These are phyloP conservation scores for Gleditsia sinensis DNA, from an alignment of 306 rosid genomes.

Conservation along the genomic window DNA sequence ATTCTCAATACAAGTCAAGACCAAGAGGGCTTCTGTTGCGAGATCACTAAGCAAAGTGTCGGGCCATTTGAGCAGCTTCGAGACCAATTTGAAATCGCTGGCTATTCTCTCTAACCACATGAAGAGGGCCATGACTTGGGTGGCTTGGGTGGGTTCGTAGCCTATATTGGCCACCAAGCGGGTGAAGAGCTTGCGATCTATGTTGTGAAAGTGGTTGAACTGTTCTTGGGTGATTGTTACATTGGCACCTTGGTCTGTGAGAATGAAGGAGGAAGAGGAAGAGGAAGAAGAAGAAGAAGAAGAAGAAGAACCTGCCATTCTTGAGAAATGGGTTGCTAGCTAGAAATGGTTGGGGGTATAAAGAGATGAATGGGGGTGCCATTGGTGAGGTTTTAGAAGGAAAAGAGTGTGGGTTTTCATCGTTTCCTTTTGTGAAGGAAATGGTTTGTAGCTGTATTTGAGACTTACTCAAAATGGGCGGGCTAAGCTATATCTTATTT, in stretches of 20 bases:
- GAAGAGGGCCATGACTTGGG: constrained; percentile 59
- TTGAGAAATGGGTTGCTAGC: background rate
- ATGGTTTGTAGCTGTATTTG: background rate
- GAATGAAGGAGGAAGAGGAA: background rate
- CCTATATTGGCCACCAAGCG: constrained; percentile 43
- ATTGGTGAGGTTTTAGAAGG: background rate
- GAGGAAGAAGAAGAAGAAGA: background rate
- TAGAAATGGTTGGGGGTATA: background rate
- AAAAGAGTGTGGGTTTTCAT: background rate
- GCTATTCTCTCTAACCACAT: constrained; percentile 57
- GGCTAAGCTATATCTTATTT: background rate
- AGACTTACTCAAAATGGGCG: background rate
- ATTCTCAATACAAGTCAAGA: constrained; percentile 44
- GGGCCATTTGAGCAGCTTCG: constrained; percentile 40
- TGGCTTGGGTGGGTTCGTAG: constrained; percentile 47
- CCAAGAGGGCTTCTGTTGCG: constrained; percentile 43
- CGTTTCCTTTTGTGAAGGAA: background rate
- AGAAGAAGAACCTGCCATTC: constrained; percentile 19
- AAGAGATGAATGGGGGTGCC: background rate
- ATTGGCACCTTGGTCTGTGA: background rate
- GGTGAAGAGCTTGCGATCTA: constrained; percentile 59
- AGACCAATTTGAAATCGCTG: constrained; percentile 19
- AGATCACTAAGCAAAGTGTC: constrained; percentile 33
- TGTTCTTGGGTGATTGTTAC: constrained; percentile 43
- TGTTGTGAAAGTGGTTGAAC: constrained; percentile 55